A percentile compares a stretch with the other conserved stretches of the same genome.
These are phyloP conservation scores for Monoraphidium neglectum DNA, from an alignment of 139 green algal species.

Conservation along the genomic window DNA sequence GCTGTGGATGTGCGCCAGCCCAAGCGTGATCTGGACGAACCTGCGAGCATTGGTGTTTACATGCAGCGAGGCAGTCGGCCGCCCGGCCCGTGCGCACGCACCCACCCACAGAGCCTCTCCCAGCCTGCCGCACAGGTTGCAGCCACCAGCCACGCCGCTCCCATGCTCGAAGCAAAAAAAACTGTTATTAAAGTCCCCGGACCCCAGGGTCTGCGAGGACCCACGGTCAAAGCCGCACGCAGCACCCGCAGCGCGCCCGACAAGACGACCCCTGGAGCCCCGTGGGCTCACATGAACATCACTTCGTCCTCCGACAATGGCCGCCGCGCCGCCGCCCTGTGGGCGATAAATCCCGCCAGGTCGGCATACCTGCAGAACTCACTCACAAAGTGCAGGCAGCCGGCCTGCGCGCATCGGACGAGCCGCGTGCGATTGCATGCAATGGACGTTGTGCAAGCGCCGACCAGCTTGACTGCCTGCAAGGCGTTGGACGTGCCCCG, in stretches of 20 bases:
- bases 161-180: neutral
- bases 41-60: constrained; percentile 25
- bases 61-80: neutral
- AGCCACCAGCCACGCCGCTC: neutral
- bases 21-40: constrained; percentile 56
- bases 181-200: neutral
- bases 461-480: constrained; percentile 7
- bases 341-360: constrained; percentile 44
- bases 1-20: constrained; percentile 57
- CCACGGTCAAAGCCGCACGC: constrained; percentile 28
- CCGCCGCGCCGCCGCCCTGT: constrained; percentile 42
- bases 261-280: constrained; percentile 19
- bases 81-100: neutral
- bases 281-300: constrained; percentile 58
- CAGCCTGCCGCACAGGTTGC: neutral
- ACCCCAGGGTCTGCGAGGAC: neutral
- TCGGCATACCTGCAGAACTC: constrained; percentile 61
- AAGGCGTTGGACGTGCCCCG: no score
- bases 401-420: constrained; percentile 25
- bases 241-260: neutral
- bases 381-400: constrained; percentile 70
- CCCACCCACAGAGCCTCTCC: neutral
- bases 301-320: constrained; percentile 72
- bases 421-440: constrained; percentile 15
- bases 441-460: no score